Percentiles rank a stretch among this genome's conserved stretches.
These are phyloP conservation scores for Micromonas pusilla DNA, from an alignment of 139 green algal genomes.

Conservation along the genomic window DNA sequence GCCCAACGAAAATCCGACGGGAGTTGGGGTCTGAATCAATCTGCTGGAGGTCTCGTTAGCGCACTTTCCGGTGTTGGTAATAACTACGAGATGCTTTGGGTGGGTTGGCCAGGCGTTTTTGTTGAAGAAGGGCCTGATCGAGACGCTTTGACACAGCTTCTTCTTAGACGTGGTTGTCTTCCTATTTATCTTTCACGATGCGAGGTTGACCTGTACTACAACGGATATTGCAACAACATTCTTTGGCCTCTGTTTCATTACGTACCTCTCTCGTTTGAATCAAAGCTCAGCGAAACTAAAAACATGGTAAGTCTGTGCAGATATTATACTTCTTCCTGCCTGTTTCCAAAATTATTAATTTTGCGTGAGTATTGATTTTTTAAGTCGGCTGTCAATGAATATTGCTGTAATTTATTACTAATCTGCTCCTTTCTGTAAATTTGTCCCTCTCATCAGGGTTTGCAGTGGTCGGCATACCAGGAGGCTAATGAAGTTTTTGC, in stretches of 20 bases:
- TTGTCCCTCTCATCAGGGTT: no score
- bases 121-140: constrained; percentile 50
- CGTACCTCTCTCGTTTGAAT: constrained; percentile 87
- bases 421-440: no score
- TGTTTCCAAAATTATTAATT: no score
- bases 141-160: constrained; percentile 57
- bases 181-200: constrained; percentile 84
- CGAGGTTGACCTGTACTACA: constrained; percentile 66
- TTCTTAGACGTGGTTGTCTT: constrained; percentile 69
- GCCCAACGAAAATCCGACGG: constrained; percentile 60
- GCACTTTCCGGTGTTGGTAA: constrained; percentile 82
- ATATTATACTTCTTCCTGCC: no score
- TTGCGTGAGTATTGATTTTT: no score
- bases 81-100: constrained; percentile 81
- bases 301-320: constrained; percentile 10
- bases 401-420: no score
- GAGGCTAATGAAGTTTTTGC: constrained; percentile 61
- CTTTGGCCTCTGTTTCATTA: constrained; percentile 99
- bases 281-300: constrained; percentile 69
- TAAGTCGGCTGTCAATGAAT: no score
- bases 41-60: constrained; percentile 82
- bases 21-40: constrained; percentile 73
- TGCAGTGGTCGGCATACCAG: constrained; percentile 84
- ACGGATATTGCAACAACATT: constrained; percentile 97
- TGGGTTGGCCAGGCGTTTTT: constrained; percentile 84